Evolutionary conservation across 225 moss, liverwort and hornwort genomes (phyloP).

Genomic region (Thuidium tamariscinum): DNA sequence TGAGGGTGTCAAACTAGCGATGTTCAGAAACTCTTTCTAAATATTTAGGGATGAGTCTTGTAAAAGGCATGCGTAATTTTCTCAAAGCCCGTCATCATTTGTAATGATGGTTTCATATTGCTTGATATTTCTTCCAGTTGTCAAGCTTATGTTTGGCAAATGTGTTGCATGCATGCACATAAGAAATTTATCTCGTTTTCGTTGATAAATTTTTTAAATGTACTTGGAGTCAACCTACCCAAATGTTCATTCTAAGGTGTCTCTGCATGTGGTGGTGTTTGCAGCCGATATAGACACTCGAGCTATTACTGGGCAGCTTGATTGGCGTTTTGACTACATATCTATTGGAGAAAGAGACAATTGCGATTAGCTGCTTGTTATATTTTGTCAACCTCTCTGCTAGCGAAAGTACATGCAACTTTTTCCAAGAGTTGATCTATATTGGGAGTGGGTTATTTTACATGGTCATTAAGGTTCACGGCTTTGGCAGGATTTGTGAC

Average conservation of each 20-base stretch:
- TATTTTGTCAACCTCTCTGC: neutral
- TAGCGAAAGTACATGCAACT: neutral
- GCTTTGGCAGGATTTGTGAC: neutral
- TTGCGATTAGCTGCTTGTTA: neutral
- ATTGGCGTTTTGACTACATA: slow-evolving; percentile 47
- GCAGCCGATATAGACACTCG: slow-evolving; percentile 71
- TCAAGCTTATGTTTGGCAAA: neutral
- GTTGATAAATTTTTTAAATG: neutral
- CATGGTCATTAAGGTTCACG: neutral
- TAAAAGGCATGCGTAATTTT: slow-evolving; percentile 68
- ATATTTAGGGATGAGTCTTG: slow-evolving; percentile 35
- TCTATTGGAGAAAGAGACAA: neutral
- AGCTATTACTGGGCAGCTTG: slow-evolving; percentile 72
- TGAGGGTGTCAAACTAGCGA: neutral
- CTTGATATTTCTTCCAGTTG: neutral
- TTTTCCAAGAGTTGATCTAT: neutral
- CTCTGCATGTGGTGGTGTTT: neutral
- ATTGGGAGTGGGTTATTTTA: neutral
- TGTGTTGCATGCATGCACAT: neutral
- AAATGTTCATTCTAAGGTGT: neutral
- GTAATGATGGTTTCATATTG: neutral
- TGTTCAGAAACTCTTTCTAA: slow-evolving; percentile 32
- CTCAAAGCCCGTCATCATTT: neutral
- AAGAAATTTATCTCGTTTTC: neutral
- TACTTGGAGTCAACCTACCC: neutral